Percentiles rank a stretch among this genome's conserved stretches.
phyloP scores from a whole-genome alignment of 352 stramenopile species.

The Pelagophyceae sp. region DNA sequence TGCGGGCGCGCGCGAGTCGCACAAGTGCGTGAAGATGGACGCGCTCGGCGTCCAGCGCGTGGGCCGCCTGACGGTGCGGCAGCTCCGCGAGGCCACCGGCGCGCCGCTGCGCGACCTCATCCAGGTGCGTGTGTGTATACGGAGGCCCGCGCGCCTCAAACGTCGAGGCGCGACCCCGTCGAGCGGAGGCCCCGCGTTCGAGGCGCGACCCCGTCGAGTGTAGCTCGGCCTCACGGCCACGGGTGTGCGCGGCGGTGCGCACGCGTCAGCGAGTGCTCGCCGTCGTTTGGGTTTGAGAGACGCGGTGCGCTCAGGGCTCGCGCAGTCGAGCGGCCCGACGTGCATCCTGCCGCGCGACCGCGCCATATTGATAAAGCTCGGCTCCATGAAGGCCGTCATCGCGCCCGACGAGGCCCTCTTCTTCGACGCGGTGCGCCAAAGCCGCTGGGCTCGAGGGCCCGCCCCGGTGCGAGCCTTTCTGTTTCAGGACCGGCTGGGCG shows the following conservation, averaged over 20 bases:
- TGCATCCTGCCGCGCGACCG: constrained; percentile 12
- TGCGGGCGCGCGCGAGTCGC: too few relatives aligned
- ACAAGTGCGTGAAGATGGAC: neutral
- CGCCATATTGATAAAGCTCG: neutral
- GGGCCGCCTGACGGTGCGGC: neutral
- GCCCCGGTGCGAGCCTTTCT: neutral
- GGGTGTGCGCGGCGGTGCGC: too few relatives aligned
- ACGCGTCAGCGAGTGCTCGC: too few relatives aligned
- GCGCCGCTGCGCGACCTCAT: constrained; percentile 14
- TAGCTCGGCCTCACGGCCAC: too few relatives aligned
- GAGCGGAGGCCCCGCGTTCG: too few relatives aligned
- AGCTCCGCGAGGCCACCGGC: constrained; percentile 2
- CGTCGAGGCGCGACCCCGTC: too few relatives aligned
- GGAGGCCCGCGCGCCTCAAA: neutral
- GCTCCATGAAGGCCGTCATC: neutral
- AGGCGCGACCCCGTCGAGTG: too few relatives aligned
- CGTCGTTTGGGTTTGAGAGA: neutral
- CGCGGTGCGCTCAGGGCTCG: neutral
- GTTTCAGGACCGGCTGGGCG: neutral
- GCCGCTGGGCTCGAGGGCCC: too few relatives aligned
- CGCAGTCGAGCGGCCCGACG: neutral
- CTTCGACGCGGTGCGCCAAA: neutral
- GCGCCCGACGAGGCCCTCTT: neutral
- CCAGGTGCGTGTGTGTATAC: neutral
- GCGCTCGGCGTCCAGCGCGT: neutral